Percentiles rank a stretch among this genome's conserved stretches.
Conservation (phyloP, 129 eudicot species). For the Saussurea involucrata region DNA sequence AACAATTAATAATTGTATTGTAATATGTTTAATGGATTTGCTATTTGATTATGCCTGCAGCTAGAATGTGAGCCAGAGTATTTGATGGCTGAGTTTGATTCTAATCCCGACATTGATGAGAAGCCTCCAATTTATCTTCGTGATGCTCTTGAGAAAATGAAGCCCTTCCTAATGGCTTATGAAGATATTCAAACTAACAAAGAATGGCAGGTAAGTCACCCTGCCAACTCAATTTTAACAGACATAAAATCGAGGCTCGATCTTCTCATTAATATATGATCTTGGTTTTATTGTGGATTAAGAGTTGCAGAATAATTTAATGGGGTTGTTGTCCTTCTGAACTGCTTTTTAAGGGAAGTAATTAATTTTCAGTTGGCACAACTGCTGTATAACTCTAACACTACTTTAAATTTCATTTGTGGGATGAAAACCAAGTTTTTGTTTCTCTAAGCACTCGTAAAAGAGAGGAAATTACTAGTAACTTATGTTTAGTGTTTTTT, state of each 20-base stretch:
- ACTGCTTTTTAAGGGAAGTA: not conserved
- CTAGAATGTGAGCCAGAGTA: slow-evolving; percentile 92
- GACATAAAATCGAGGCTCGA: not conserved
- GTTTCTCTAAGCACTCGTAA: not conserved
- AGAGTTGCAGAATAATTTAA: not conserved
- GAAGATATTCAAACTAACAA: slow-evolving; percentile 69
- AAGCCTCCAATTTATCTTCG: slow-evolving; percentile 72
- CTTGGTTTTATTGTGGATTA: not conserved
- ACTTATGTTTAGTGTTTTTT: not conserved
- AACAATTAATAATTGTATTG: not conserved
- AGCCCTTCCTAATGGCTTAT: slow-evolving; percentile 87
- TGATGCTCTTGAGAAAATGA: slow-evolving; percentile 83
- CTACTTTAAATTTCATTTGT: not conserved
- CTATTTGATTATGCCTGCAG: slow-evolving; percentile 36
- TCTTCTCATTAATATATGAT: not conserved
- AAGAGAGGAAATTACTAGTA: not conserved
- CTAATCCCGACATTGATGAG: slow-evolving; percentile 90
- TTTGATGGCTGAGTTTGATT: slow-evolving; percentile 66
- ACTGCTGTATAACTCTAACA: not conserved
- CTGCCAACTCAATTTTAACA: not conserved
- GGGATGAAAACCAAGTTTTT: not conserved
- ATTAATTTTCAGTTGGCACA: not conserved
- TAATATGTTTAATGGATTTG: slow-evolving; percentile 1
- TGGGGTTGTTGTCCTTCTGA: not conserved
- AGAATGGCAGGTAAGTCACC: slow-evolving; percentile 86